Evolutionary conservation across 2,329 filamentous ascomycete species (phyloP), one percentile per base, ranked within the genome.

Genomic region (Hawksworthiomyces lignivorus): DNA sequence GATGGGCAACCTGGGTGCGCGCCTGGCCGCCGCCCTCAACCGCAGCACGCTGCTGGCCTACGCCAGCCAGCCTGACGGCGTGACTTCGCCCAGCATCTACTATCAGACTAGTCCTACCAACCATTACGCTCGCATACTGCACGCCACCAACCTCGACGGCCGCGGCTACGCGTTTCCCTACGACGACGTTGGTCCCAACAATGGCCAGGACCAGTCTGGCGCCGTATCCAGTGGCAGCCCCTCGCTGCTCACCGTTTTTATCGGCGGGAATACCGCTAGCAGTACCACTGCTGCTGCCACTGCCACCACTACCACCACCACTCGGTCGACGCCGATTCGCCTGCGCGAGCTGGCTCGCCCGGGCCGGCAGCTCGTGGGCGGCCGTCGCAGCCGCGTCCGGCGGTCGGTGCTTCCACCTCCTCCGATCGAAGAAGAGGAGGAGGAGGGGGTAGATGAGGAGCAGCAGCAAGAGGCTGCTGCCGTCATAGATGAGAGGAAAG

Each of bases 1-100:
- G 53, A 68, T 71, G 56, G 73, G 75, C 46, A 79, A 80, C 47
- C 73, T 89, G 43, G 80, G 80, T 8, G 83, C 87, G 0, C 72
- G 86, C n/a, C 63, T 92, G 12, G 75, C 82, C 0, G 85, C 86
- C 1, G 84, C 82, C 1, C 76, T 90, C 54, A 87, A 89, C 61
- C 73, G 86, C 18, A 80, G 75, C 26, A 89, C 82, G 10, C 61
- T 92, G 46, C 61, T 84, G 37, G 55, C 61, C 17, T 63, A 73
- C 51, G 40, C 57, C n/a, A 52, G 54, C 49, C 77, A 74, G 61
- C 78, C 75, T 12, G 65, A 73, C 41, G 64, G 66, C 38, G 73
- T 75, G 55, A 48, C 53, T 1, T 60, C 70, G 3, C 55, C 54
- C 6, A 57, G 54, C 8, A 82, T 77, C 55, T 84, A 80, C 55